Conservation (phyloP, 148 eudicot species). For the Dysphania ambrosioides region DNA sequence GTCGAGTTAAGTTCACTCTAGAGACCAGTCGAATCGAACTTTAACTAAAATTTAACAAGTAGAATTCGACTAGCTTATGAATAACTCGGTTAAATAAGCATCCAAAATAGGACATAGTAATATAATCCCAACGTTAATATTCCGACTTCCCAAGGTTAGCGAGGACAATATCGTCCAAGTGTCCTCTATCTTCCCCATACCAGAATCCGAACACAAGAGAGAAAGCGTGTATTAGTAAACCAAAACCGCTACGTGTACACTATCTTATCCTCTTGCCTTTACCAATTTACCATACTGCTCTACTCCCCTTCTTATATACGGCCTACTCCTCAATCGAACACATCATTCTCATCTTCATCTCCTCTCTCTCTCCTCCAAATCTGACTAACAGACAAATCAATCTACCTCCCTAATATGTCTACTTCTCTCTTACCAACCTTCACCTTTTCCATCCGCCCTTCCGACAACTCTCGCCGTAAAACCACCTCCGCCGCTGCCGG, state of each 20-base stretch:
- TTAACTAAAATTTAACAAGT: no score
- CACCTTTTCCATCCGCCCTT: conserved; percentile 26
- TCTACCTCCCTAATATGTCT: conserved; percentile 38
- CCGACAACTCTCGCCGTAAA: conserved; percentile 30
- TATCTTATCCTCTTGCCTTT: conserved; percentile 41
- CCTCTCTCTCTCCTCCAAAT: conserved; percentile 13
- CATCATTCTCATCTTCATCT: not conserved
- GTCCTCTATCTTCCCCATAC: not conserved
- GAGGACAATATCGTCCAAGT: not conserved
- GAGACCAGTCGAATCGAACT: no score
- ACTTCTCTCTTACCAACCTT: conserved; percentile 38
- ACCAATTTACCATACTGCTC: no score
- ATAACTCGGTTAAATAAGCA: no score
- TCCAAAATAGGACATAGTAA: no score
- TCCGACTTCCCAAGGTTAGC: no score
- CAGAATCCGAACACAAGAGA: not conserved
- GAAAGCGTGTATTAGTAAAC: not conserved
- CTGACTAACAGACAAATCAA: no score
- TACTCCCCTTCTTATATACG: conserved; percentile 13
- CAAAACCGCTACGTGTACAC: conserved; percentile 34
- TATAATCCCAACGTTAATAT: not conserved
- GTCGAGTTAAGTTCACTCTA: no score
- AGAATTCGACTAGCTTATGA: no score
- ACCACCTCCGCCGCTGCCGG: conserved; percentile 14
- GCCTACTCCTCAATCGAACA: not conserved